Evolutionary conservation across 805 yeast genomes (phyloP).

Genomic region (Priceomyces medius): DNA sequence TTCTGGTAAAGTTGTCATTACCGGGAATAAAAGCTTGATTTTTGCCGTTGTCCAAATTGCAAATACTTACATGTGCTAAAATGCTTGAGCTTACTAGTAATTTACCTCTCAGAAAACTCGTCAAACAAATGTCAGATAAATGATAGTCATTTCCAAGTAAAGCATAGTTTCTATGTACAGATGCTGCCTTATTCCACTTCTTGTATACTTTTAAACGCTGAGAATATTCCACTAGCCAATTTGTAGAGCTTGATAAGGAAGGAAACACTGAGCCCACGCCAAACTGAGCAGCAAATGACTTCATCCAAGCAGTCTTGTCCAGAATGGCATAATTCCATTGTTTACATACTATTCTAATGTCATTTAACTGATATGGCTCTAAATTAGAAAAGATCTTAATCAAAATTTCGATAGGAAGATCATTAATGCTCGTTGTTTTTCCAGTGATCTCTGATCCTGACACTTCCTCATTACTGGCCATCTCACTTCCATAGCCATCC

Average conservation of each 20-base stretch:
- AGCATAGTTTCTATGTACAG: conserved; percentile 26
- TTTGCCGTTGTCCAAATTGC: conserved; percentile 33
- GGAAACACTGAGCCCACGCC: conserved; percentile 40
- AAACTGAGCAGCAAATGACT: conserved; percentile 41
- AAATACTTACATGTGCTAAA: conserved; percentile 29
- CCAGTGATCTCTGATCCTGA: no score
- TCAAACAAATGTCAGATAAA: conserved; percentile 18
- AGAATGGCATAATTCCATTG: conserved; percentile 46
- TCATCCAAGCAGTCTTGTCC: conserved; percentile 49
- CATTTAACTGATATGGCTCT: conserved; percentile 44
- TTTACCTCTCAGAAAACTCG: conserved; percentile 26
- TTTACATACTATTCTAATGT: conserved; percentile 45
- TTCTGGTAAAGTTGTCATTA: conserved; percentile 14
- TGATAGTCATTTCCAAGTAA: conserved; percentile 29
- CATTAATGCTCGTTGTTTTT: conserved; percentile 22
- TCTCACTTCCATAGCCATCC: no score
- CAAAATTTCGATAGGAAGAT: conserved; percentile 49
- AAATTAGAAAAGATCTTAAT: conserved; percentile 45
- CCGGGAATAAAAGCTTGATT: conserved; percentile 41
- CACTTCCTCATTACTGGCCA: no score
- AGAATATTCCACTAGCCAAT: conserved; percentile 50
- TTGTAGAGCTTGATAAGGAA: conserved; percentile 40
- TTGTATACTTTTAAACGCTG: conserved; percentile 32
- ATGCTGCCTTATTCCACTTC: conserved; percentile 40
- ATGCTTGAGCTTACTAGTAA: conserved; percentile 28